These are phyloP conservation scores for Botrytis tulipae DNA, from an alignment of 2,329 filamentous ascomycete species.

Conservation along the genomic window DNA sequence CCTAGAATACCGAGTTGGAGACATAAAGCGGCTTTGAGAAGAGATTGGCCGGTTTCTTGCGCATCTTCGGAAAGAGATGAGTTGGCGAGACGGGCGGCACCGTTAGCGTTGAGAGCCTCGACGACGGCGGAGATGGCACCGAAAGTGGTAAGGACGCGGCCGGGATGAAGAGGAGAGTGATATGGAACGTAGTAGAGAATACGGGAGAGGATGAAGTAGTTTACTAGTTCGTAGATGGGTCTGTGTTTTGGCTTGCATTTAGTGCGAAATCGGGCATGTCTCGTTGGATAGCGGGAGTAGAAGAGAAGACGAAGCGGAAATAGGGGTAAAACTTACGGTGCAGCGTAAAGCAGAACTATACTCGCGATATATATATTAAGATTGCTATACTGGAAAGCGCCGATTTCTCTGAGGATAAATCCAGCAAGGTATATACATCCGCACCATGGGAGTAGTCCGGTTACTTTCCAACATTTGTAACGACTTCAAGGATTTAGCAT, in stretches of 20 bases:
- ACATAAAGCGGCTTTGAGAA: slow-evolving; percentile 52
- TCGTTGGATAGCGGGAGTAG: background rate
- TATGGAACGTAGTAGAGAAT: slow-evolving; percentile 61
- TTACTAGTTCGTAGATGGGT: slow-evolving; percentile 59
- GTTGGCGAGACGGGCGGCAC: slow-evolving; percentile 50
- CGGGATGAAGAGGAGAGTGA: slow-evolving; percentile 51
- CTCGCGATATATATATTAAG: slow-evolving; percentile 48
- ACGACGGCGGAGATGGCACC: slow-evolving; percentile 48
- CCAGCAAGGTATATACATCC: slow-evolving; percentile 54
- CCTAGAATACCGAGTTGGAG: slow-evolving; percentile 55
- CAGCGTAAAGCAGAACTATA: slow-evolving; percentile 35
- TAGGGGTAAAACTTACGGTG: slow-evolving; percentile 29
- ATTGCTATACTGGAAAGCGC: slow-evolving; percentile 50
- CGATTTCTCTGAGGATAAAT: slow-evolving; percentile 54
- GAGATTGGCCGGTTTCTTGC: slow-evolving; percentile 45
- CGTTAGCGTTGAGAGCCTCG: slow-evolving; percentile 50
- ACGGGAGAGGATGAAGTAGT: slow-evolving; percentile 60
- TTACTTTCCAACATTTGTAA: slow-evolving; percentile 57
- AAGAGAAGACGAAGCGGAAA: background rate
- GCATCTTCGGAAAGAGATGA: slow-evolving; percentile 41
- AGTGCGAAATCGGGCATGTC: background rate
- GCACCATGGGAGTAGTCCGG: slow-evolving; percentile 53
- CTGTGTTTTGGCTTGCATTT: slow-evolving; percentile 36
- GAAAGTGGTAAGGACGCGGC: slow-evolving; percentile 48
- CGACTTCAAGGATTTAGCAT: slow-evolving; percentile 40